A percentile compares a stretch with the other conserved stretches of the same genome.
Conservation (phyloP, 2,329 filamentous ascomycete species). For the Botrytis tulipae region DNA sequence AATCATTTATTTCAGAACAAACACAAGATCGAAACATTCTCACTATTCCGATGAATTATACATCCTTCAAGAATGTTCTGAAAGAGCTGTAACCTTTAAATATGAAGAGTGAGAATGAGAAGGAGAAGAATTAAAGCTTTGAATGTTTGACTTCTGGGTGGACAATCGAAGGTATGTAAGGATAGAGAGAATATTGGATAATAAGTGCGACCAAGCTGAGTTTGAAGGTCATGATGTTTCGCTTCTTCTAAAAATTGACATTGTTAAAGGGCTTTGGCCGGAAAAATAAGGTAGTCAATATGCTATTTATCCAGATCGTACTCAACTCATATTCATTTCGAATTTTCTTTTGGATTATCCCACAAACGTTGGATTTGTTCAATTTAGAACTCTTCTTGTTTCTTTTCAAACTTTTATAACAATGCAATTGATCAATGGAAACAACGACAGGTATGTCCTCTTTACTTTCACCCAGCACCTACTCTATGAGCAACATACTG, state of each 20-base stretch:
- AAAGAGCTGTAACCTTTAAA: too few relatives aligned
- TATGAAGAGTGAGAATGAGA: neutral
- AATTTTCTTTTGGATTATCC: too few relatives aligned
- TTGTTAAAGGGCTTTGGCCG: neutral
- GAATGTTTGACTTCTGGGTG: neutral
- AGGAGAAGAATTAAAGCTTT: fast-evolving
- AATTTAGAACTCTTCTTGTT: too few relatives aligned
- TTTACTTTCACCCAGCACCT: too few relatives aligned
- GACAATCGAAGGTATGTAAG: neutral
- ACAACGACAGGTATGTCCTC: too few relatives aligned
- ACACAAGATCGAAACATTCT: neutral
- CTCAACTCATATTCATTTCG: too few relatives aligned
- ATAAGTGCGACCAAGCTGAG: neutral
- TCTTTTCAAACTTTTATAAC: too few relatives aligned
- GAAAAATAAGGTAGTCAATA: neutral
- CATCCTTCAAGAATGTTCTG: neutral
- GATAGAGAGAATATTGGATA: neutral
- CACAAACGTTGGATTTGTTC: too few relatives aligned
- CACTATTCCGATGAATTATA: neutral
- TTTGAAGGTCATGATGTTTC: neutral
- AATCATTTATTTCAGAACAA: neutral
- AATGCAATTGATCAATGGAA: too few relatives aligned
- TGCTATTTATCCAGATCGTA: too few relatives aligned
- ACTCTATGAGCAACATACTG: neutral
- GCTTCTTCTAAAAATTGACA: neutral